These are phyloP conservation scores for Aspergillus fischeri DNA, from an alignment of 2,329 filamentous ascomycete genomes.

Conservation along the genomic window DNA sequence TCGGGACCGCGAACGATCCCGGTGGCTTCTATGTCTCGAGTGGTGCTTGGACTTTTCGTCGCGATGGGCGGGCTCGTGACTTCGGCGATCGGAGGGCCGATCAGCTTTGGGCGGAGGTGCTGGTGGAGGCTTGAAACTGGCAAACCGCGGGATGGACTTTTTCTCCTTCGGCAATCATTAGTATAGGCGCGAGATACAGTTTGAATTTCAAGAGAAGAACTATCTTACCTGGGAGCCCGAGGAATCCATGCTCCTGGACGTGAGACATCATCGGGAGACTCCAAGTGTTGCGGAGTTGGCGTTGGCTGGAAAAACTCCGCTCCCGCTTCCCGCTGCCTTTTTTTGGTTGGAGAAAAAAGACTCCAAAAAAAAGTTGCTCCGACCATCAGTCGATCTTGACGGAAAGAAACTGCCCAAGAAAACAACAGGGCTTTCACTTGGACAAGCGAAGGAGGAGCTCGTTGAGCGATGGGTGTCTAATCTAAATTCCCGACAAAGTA, in stretches of 20 bases:
- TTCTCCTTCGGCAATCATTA: constrained; percentile 27
- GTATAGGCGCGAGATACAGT: neutral
- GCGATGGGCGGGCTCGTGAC: constrained; percentile 15
- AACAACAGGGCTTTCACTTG: neutral
- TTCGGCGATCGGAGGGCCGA: constrained; percentile 16
- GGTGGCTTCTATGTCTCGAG: constrained; percentile 21
- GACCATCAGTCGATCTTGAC: constrained; percentile 7
- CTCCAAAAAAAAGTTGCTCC: constrained; percentile 32
- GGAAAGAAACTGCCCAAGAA: constrained; percentile 11
- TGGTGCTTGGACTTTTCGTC: constrained; percentile 21
- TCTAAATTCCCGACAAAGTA: constrained; percentile 11
- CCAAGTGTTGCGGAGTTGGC: constrained; percentile 10
- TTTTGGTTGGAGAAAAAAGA: constrained; percentile 14
- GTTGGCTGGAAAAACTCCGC: constrained; percentile 23
- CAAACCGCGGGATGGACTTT: constrained; percentile 62
- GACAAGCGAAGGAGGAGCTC: constrained; percentile 2
- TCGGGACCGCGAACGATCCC: constrained; percentile 21
- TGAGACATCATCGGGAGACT: constrained; percentile 11
- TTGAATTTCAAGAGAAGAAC: neutral
- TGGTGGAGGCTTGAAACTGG: constrained; percentile 63
- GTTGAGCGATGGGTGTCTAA: constrained; percentile 18
- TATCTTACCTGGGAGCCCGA: constrained; percentile 31
- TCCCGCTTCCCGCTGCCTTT: constrained; percentile 19
- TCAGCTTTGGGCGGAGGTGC: constrained; percentile 18
- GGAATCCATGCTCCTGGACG: constrained; percentile 33